Percentiles rank a stretch among this genome's conserved stretches.
phyloP scores from a whole-genome alignment of 768 basidiomycete genomes.

The Lactarius psammicola region DNA sequence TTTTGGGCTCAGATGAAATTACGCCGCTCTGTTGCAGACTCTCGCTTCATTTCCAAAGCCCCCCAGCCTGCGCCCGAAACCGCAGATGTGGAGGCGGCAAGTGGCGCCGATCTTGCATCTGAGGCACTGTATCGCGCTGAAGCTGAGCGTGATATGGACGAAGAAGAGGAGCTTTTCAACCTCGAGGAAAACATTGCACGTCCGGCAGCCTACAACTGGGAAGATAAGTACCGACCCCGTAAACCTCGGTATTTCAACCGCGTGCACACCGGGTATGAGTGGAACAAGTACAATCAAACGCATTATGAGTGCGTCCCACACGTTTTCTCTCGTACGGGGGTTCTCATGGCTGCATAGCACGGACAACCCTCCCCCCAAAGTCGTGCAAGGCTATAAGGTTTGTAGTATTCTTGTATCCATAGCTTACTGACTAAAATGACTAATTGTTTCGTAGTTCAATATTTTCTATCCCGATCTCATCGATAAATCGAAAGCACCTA shows the following conservation, averaged over 20 bases:
- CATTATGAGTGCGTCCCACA: slow-evolving; percentile 85
- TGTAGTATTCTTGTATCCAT: slow-evolving; percentile 14
- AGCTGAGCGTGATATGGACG: slow-evolving; percentile 89
- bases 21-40: slow-evolving; percentile 77
- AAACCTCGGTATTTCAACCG: slow-evolving; percentile 99
- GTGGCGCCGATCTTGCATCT: slow-evolving; percentile 73
- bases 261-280: slow-evolving; percentile 98
- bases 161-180: slow-evolving; percentile 95
- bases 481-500: slow-evolving; percentile 95
- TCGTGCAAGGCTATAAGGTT: slow-evolving; percentile 98
- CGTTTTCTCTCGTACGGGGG: slow-evolving; percentile 14
- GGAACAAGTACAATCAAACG: slow-evolving; percentile 99
- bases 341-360: slow-evolving; percentile 52
- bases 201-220: slow-evolving; percentile 92
- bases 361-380: slow-evolving; percentile 98
- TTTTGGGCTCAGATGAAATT: slow-evolving; percentile 62
- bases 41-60: slow-evolving; percentile 83
- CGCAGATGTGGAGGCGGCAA: slow-evolving; percentile 55
- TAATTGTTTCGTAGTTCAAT: slow-evolving; percentile 59
- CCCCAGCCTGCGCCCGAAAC: slow-evolving; percentile 58
- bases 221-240: slow-evolving; percentile 95
- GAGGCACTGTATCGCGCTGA: slow-evolving; percentile 90
- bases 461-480: slow-evolving; percentile 99
- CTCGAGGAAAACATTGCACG: slow-evolving; percentile 84
- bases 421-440: slow-evolving; percentile 26